Conservation (phyloP, 1,284 basidiomycete genomes). For the Boletus sp. region DNA sequence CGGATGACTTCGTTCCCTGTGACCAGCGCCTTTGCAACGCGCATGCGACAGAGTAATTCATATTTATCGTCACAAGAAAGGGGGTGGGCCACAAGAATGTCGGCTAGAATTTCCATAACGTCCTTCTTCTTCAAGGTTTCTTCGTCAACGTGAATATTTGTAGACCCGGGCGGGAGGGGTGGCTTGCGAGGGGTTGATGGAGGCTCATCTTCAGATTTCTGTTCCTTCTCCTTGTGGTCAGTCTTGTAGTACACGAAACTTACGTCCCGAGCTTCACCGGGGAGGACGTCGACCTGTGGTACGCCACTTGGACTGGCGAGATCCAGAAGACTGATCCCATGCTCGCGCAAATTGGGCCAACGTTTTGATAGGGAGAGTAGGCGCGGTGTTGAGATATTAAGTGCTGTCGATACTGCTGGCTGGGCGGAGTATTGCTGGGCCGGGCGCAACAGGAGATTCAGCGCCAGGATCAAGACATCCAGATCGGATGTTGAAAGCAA, state of each 20-base stretch:
- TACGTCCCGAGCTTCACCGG: constrained; percentile 68
- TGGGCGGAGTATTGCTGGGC: constrained; percentile 92
- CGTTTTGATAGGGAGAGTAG: constrained; percentile 68
- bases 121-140: constrained; percentile 55
- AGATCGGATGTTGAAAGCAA: constrained; percentile 87
- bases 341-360: constrained; percentile 73
- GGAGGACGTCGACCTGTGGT: constrained; percentile 54
- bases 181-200: constrained; percentile 38
- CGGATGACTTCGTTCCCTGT: constrained; percentile 59
- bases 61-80: constrained; percentile 86
- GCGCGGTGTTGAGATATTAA: constrained; percentile 72
- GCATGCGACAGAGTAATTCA: constrained; percentile 85
- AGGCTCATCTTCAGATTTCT: constrained; percentile 42
- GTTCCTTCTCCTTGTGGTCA: constrained; percentile 43
- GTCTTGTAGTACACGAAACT: constrained; percentile 73
- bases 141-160: constrained; percentile 62
- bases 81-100: constrained; percentile 66
- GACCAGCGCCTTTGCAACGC: constrained; percentile 68
- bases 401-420: constrained; percentile 70
- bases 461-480: constrained; percentile 79
- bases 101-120: constrained; percentile 72
- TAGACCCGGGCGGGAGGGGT: constrained; percentile 43
- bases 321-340: constrained; percentile 66
- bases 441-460: constrained; percentile 87
- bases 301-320: constrained; percentile 54